A percentile compares a stretch with the other conserved stretches of the same genome.
phyloP scores from a whole-genome alignment of 805 yeast species.

The Brettanomyces nanus region DNA sequence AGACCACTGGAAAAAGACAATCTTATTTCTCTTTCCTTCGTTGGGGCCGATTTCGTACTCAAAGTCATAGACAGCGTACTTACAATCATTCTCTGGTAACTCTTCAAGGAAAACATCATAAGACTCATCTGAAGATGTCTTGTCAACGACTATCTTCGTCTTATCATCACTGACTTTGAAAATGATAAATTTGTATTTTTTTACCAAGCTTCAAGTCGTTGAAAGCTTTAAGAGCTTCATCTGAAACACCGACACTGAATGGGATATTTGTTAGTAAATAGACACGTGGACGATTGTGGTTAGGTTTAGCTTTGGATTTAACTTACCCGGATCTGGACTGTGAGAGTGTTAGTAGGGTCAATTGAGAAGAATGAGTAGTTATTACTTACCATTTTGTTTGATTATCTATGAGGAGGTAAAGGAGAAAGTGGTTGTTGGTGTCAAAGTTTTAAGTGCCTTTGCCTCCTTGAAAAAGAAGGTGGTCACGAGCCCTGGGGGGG shows the following conservation, averaged over 20 bases:
- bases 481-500: too few relatives aligned
- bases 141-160: slow-evolving; percentile 84
- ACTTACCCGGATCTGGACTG: slow-evolving; percentile 30
- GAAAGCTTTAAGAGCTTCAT: slow-evolving; percentile 89
- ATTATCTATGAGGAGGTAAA: too few relatives aligned
- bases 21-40: slow-evolving; percentile 84
- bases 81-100: slow-evolving; percentile 92
- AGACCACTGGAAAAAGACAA: slow-evolving; percentile 81
- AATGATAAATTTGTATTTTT: slow-evolving; percentile 75
- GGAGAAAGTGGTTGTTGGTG: too few relatives aligned
- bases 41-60: slow-evolving; percentile 85
- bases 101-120: slow-evolving; percentile 83
- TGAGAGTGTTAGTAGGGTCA: background rate
- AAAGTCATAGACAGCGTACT: slow-evolving; percentile 94
- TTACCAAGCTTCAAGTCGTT: slow-evolving; percentile 93
- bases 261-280: slow-evolving; percentile 3
- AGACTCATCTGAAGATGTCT: slow-evolving; percentile 64
- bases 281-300: too few relatives aligned
- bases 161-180: slow-evolving; percentile 75
- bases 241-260: slow-evolving; percentile 65
- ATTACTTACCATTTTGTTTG: too few relatives aligned
- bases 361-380: too few relatives aligned
- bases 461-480: too few relatives aligned
- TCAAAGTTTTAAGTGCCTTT: too few relatives aligned
- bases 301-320: background rate